phyloP scores from a whole-genome alignment of 176 grass and related monocot species.

The Ananas comosus region DNA sequence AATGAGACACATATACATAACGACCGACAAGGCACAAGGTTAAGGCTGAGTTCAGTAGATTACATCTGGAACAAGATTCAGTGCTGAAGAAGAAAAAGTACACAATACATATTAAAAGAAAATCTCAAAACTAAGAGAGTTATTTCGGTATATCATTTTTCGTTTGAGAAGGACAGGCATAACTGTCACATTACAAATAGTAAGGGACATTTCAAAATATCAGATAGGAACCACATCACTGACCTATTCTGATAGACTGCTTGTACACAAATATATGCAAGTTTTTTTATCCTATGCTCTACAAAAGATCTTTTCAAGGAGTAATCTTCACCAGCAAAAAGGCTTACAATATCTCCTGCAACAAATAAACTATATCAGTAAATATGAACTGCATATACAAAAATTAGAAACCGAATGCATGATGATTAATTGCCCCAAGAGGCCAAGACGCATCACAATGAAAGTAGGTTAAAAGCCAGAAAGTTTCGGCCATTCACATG shows the following conservation, averaged over 20 bases:
- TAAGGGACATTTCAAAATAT: conserved; percentile 1
- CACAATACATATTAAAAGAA: too few species aligned
- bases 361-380: conserved; percentile 6
- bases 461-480: too few species aligned
- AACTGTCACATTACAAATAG: neutral
- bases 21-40: too few species aligned
- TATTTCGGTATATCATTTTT: too few species aligned
- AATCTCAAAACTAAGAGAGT: too few species aligned
- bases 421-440: neutral
- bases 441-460: too few species aligned
- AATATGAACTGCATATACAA: conserved; percentile 12
- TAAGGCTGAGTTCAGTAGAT: too few species aligned
- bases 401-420: neutral
- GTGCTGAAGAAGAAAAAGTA: too few species aligned
- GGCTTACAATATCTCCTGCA: conserved; percentile 62
- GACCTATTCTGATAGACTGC: conserved; percentile 71
- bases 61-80: too few species aligned
- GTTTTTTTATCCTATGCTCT: conserved; percentile 67
- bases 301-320: conserved; percentile 40
- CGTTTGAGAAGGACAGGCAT: neutral
- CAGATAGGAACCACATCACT: conserved; percentile 3
- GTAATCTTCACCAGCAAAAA: conserved; percentile 55
- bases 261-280: conserved; percentile 60
- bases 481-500: too few species aligned
- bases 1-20: too few species aligned